These are phyloP conservation scores for Amanita thiersii DNA, from an alignment of 768 basidiomycete species.

Conservation along the genomic window DNA sequence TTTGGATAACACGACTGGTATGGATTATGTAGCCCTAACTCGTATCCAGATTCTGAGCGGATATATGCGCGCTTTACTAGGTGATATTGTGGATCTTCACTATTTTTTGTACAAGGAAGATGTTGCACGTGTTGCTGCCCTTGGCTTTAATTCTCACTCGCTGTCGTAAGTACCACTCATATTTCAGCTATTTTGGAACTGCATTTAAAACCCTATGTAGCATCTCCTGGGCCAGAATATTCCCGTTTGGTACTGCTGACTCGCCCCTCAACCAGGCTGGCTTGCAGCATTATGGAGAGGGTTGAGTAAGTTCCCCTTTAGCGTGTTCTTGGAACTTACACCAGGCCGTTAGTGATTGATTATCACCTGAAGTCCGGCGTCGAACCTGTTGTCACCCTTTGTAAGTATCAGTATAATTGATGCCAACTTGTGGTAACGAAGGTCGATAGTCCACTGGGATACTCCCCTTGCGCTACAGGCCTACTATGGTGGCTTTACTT, in stretches of 20 bases:
- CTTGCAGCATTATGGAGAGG: slow-evolving; percentile 35
- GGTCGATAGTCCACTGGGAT: slow-evolving; percentile 37
- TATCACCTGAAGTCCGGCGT: slow-evolving; percentile 33
- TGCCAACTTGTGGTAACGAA: neutral
- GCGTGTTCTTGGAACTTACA: neutral
- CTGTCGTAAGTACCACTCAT: slow-evolving; percentile 36
- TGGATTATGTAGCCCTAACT: too few species aligned
- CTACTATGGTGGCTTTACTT: slow-evolving; percentile 43
- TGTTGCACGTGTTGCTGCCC: slow-evolving; percentile 36
- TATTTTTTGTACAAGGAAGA: slow-evolving; percentile 49
- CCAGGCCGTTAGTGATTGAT: slow-evolving; percentile 30
- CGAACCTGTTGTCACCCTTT: slow-evolving; percentile 41
- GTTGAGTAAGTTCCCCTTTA: slow-evolving; percentile 16
- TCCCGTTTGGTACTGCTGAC: slow-evolving; percentile 39
- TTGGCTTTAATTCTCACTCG: slow-evolving; percentile 45
- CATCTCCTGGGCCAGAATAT: slow-evolving; percentile 43
- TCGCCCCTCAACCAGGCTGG: slow-evolving; percentile 42
- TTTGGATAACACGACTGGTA: slow-evolving; percentile 36
- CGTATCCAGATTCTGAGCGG: too few species aligned
- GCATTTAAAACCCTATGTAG: too few species aligned
- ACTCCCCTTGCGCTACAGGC: slow-evolving; percentile 36
- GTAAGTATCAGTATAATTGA: slow-evolving; percentile 19
- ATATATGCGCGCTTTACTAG: too few species aligned
- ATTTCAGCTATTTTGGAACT: too few species aligned
- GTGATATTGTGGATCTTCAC: slow-evolving; percentile 39